Conservation (phyloP, 176 grass and related monocot species). For the Bothriochloa decipiens region DNA sequence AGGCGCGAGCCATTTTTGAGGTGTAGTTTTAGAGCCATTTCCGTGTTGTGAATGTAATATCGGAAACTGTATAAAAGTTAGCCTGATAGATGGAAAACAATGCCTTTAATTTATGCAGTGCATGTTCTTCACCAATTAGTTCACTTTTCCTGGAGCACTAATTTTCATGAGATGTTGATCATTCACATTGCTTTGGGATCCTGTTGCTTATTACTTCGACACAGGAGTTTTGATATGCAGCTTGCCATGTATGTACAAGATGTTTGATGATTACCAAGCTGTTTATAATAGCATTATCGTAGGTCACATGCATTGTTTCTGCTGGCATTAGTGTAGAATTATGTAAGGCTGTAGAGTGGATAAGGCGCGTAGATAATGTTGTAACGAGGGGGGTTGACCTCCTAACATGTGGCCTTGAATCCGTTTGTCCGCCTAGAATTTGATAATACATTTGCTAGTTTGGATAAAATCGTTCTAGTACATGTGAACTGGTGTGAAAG, state of each 20-base stretch:
- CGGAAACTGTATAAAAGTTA: conserved; percentile 68
- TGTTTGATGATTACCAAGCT: too few relatives aligned
- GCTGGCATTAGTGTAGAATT: background rate
- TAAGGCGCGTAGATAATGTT: background rate
- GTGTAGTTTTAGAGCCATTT: conserved; percentile 52
- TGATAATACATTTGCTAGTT: background rate
- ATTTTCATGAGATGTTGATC: background rate
- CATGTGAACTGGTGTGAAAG: background rate
- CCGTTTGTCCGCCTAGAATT: background rate
- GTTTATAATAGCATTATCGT: background rate
- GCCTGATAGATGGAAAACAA: conserved; percentile 62
- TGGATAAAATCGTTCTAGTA: background rate
- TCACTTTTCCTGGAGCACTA: background rate
- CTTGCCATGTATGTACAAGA: background rate
- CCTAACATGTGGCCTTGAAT: background rate
- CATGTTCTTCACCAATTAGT: conserved; percentile 4
- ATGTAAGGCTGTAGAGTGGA: background rate
- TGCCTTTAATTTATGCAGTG: conserved; percentile 17
- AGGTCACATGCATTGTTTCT: background rate
- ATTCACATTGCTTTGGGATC: background rate
- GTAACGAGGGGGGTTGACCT: background rate
- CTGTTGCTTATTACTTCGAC: background rate
- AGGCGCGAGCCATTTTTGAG: conserved; percentile 49
- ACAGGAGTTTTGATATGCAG: background rate
- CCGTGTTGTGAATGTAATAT: conserved; percentile 56